Base-by-base conservation (phyloP, 78 protist genomes). In the Anaeramoeba flamelloides region DNA sequence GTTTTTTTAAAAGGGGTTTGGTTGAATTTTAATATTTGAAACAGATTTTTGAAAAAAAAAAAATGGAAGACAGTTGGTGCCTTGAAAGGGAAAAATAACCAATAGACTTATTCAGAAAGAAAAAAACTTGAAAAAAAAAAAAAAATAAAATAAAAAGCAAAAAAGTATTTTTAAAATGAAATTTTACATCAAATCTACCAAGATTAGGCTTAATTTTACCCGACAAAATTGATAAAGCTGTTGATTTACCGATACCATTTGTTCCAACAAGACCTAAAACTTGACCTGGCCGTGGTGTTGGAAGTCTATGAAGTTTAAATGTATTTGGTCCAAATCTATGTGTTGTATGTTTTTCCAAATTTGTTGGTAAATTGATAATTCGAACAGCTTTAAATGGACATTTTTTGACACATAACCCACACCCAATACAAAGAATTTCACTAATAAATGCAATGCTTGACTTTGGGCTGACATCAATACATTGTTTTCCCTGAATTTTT, bases 231-330 rank as follows among this genome's bases (percentile, higher is more conserved):
- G 91, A 89, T 41, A 98, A 92, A 0, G 99, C 99, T 0, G 99
- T 98, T 34, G 95, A 86, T 92, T 98, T 98, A 75, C 99, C 99
- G 79, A 94, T 96, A 81, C 99, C 99, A 89, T 96, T 97, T 33
- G 97, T 93, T 31, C 99, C 99, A 26, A 96, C 99, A 22, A 97
- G 86, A 32, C 99, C 99, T 2, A 98, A 90, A 26, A 98, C 99
- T 81, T 96, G 97, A 34, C 99, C 98, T 2, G 98, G 95, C 30
- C 99, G 89, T 36, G 99, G 99, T 32, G 77, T 84, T 53, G 99
- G 99, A 30, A 98, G 90, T 2, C 94, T 81, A 78, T 98, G 99
- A 34, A 98, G 90, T 88, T 98, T 98, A 94, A 98, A 98, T 3
- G 92, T 37, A 92, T 97, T 97, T 77, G 98, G 92, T 22, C 96